Base-by-base conservation (phyloP, 1,284 basidiomycete species). In the Cutaneotrichosporon sp. region DNA sequence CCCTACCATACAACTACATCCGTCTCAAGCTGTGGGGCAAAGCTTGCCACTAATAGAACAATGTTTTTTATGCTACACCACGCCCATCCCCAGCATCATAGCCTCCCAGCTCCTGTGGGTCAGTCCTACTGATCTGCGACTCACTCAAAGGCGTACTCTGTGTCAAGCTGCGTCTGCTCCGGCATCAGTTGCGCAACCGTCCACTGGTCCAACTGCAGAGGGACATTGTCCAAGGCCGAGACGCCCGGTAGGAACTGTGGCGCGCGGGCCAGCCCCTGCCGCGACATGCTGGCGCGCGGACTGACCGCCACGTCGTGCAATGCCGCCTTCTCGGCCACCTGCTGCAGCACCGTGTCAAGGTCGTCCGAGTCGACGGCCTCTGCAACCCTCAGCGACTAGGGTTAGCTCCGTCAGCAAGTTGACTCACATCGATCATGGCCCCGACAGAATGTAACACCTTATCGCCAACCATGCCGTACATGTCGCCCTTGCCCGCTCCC, bases 1-100 rank as follows among this genome's bases (percentile, higher is more conserved):
- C 56, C 7, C 56, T 58, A 9, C 56, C 61, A 9, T 63, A 58
- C 56, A 58, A 63, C 56, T 58, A 63, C 50, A 32, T 58, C 21
- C 49, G 61, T 8, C 56, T 63, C 7, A 58, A 58, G 38, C 40
- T 42, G 40, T 52, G 50, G 34, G 61, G 56, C 21, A 58, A 52
- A 31, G 56, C 56, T 2, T 63, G 61, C 16, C 56, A 63, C 21
- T 63, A 50, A 42, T 53, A 30, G 7, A 31, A 53, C 50, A 36
- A 26, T 26, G 26, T 26, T 26, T 26, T 26, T 26, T 26, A 51
- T 51, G 38, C 42, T 46, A 46, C 42, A 46, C 42, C 42, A 46
- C n/a, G 18, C 51, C 51, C 51, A 53, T 53, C 30, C 51, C 51
- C 16, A 53, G 51, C 51, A 53, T 53, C 14, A 53, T 53, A 4